These are phyloP conservation scores for Rhododendron simsii DNA, from an alignment of 148 eudicot species.

Conservation along the genomic window DNA sequence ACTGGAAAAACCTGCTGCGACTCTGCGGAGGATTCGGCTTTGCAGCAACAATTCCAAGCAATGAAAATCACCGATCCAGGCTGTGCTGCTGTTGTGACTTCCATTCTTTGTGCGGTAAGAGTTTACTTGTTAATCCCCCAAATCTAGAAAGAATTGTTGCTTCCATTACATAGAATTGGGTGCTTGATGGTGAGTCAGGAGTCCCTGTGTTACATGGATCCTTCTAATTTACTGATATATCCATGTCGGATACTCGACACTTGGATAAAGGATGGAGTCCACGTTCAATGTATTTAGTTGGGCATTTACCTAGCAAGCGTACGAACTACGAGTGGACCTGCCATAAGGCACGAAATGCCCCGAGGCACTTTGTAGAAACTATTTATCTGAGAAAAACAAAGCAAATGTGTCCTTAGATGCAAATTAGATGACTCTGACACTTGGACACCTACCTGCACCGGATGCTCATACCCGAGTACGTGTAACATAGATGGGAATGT, in stretches of 20 bases:
- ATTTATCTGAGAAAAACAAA: too few relatives aligned
- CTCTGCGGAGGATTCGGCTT: slow-evolving; percentile 24
- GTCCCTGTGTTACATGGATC: neutral
- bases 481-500: neutral
- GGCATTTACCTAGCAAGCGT: neutral
- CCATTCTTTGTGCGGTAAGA: too few relatives aligned
- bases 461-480: neutral
- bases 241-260: neutral
- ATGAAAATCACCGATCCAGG: slow-evolving; percentile 41
- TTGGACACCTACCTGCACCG: neutral
- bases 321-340: too few relatives aligned
- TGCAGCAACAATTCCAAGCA: slow-evolving; percentile 32
- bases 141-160: neutral
- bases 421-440: neutral
- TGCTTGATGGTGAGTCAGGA: neutral
- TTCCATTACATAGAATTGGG: neutral
- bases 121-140: neutral
- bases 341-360: too few relatives aligned
- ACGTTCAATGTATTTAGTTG: neutral
- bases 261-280: neutral
- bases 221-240: neutral
- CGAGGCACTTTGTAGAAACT: too few relatives aligned
- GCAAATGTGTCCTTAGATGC: too few relatives aligned
- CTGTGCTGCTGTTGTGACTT: slow-evolving; percentile 23
- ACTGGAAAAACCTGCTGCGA: slow-evolving; percentile 46